Evolutionary conservation across 1,284 basidiomycete genomes (phyloP), one percentile per base, ranked within the genome.

Genomic region (Moniliella sp.): DNA sequence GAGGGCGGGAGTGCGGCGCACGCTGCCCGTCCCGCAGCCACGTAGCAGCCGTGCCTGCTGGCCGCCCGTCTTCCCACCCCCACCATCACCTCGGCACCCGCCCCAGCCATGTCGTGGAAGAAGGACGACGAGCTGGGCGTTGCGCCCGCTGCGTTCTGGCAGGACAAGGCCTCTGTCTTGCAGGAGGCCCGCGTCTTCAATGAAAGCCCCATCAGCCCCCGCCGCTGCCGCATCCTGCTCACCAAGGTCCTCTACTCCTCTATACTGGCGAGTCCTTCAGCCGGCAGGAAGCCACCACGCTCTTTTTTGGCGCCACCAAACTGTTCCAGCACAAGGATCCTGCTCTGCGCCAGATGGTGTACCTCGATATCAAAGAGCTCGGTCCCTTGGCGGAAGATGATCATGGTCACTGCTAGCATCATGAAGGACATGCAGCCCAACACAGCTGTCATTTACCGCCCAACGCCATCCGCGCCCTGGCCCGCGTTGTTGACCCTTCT

Each of bases 361-460:
- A 97, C 66, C 71, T 99, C 37, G 80, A 86, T 32, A 93, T 99
- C 68, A 99, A 97, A 67, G 91, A 99, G 65, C 72, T 99, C 12
- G 78, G 83, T 17, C 76, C 74, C 27, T 78, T 79, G n/a, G 83
- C 91, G 12, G 83, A 99, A 64, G 91, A 97, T 29, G 43, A 93
- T 99, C 56, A 99, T 99, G 84, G 86, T 94, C 48, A 99, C 91
- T 4, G 83, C 80, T 56, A 93, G 84, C 57, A 97, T 99, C 64
- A 94, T 94, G 86, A 97, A 97, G 69, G 88, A 99, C 60, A 97
- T 97, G 82, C 88, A 97, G 60, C 80, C 86, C 32, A 94, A 94
- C 61, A 78, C 84, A 32, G 91, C 97, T 62, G 88, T 94, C 55
- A 84, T 99, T 46, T 99, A 99, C 65, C 72, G 91, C 37, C 91